Evolutionary conservation across 768 basidiomycete genomes (phyloP), one percentile per base, ranked within the genome.

Genomic region (Mycena sanguinolenta): DNA sequence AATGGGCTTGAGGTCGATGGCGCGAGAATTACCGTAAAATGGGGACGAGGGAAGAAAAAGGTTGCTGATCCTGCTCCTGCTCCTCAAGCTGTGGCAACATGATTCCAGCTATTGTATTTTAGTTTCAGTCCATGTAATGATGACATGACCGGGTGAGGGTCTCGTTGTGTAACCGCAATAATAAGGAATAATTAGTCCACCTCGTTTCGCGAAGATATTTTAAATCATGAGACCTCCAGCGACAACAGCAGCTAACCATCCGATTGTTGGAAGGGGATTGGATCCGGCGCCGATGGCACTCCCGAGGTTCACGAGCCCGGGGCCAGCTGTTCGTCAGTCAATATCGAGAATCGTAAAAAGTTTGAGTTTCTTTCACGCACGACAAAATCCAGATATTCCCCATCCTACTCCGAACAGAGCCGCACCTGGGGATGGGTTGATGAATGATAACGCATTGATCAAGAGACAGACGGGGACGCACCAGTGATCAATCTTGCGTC

Each of bases 1-100:
- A 91, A 91, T 71, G 96, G 97, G 2, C 83, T 99, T 13, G 97
- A 97, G 73, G 84, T 98, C 28, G 92, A 95, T 32, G 92, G 90
- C 1, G 90, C 92, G 77, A 85, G 84, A 38, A 87, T 93, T 13
- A 84, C 87, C 53, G 88, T 97, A 30, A 94, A 92, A 73, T 99
- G 97, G 97, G 97, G 97, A 4, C 87, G 96, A 68, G 91, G 95
- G 76, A 88, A 83, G 65, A 73, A 73, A 82, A 81, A 78, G 69
- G 75, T 73, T 27, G 73, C 77, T 3, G 88, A 87, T 60, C 73
- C 77, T 36, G 58, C 21, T 16, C n/a, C 3, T 23, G 46, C 9
- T 36, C 34, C 72, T 58, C 23, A 50, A 25, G 54, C 55, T 58
- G 59, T 30, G 23, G 25, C 65, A 25, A 62, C 54, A 50, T 70